Conservation (phyloP, 345 rosid genomes). For the Syzygium jambos region DNA sequence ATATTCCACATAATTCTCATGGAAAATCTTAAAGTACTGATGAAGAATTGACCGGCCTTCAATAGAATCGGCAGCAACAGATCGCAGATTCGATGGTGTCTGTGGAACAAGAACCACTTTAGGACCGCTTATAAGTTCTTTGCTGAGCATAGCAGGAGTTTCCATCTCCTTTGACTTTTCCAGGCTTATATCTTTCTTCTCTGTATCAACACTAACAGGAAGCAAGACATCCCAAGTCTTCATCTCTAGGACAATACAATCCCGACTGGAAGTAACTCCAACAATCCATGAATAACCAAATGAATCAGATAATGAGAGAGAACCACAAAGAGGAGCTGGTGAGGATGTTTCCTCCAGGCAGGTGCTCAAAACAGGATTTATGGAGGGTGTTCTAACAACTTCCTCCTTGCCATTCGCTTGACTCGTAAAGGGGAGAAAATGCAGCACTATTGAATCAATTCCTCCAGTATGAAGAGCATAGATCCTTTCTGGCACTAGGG, state of each 20-base stretch:
- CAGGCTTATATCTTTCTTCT: slow-evolving; percentile 18
- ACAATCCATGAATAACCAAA: slow-evolving; percentile 91
- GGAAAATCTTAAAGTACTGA: slow-evolving; percentile 88
- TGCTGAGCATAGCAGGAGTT: slow-evolving; percentile 59
- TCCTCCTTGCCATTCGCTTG: slow-evolving; percentile 70
- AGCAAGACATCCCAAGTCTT: slow-evolving; percentile 73
- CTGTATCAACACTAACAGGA: slow-evolving; percentile 50
- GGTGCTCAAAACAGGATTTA: slow-evolving; percentile 78
- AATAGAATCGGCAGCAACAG: slow-evolving; percentile 75
- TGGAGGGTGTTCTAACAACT: slow-evolving; percentile 62
- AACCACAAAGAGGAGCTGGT: slow-evolving; percentile 51
- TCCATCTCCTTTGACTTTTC: slow-evolving; percentile 38
- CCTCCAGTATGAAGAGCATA: slow-evolving; percentile 78
- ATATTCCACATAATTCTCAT: slow-evolving; percentile 88
- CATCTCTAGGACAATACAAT: slow-evolving; percentile 87
- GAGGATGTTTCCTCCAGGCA: slow-evolving; percentile 60
- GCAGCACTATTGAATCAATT: slow-evolving; percentile 74
- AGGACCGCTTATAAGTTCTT: slow-evolving; percentile 88
- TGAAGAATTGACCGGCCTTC: slow-evolving; percentile 84
- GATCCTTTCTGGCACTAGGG: slow-evolving; percentile 79
- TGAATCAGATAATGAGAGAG: slow-evolving; percentile 64
- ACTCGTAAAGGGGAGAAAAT: slow-evolving; percentile 90
- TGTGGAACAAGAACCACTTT: slow-evolving; percentile 68
- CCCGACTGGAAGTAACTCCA: slow-evolving; percentile 51
- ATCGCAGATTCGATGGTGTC: slow-evolving; percentile 58